Evolutionary conservation across 2,329 filamentous ascomycete genomes (phyloP), one percentile per base, ranked within the genome.

Genomic region (Aureobasidium uvarum): DNA sequence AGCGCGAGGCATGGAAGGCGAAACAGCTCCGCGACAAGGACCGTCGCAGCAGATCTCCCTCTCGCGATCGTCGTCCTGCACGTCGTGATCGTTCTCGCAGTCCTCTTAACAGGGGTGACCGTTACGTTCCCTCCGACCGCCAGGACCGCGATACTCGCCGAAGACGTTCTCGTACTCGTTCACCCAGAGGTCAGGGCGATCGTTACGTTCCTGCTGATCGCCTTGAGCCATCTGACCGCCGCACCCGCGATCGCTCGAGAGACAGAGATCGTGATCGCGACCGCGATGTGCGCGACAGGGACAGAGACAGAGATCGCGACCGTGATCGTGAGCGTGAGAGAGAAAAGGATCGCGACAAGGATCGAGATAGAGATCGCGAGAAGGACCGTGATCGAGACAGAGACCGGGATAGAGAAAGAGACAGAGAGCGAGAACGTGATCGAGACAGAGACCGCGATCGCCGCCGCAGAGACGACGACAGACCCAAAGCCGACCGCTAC

Each of bases 391-490:
- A 76, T 1, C 69, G 73, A 18, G 72, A 74, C 5, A 69, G 72
- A 38, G 69, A 69, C 7, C 72, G 77, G 8, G 77, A 79, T 45
- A 72, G 77, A 13, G 79, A 81, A 71, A 75, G 20, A 74, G 76
- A 16, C 74, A 77, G 59, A 33, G 65, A 65, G n/a, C 63, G 65
- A 38, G 70, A 76, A 1, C 70, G 73, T 13, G 72, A 74, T 8
- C 70, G 72, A n/a, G 72, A 71, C 31, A 67, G 72, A 48, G 72
- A 66, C 31, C 64, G 71, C 8, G 70, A 72, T 23, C 52, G 63
- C 2, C 52, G 43, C 51, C 63, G 63, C 25, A 28, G 60, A 25
- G 50, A 64, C 25, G 60, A 55, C n/a, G 48, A 54, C 38, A 33
- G 60, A 16, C 60, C 60, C 25, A 64, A 36, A 6, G 16, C 39